Evolutionary conservation across 805 yeast species (phyloP), one percentile per base, ranked within the genome.

Genomic region (Suhomyces faveliae): DNA sequence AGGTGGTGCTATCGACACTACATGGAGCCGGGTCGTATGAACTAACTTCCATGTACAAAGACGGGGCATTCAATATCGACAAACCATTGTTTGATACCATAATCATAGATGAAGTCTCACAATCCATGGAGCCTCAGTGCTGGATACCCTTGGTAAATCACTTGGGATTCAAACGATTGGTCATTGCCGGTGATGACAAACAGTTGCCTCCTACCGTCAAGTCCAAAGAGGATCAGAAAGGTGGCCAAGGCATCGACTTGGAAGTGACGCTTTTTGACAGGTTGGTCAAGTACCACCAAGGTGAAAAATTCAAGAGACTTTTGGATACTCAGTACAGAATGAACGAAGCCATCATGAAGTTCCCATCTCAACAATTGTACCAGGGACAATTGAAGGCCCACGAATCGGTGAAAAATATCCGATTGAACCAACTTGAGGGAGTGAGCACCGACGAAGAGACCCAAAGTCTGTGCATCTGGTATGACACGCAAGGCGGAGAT

Each of bases 41-140:
- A 42, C 65, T 90, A 8, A 71, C 78, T n/a, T 73, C 79, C 3
- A 67, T 83, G 37, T 78, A 80, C 56, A 70, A 65, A 35, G 69
- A 66, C 29, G 58, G 53, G 15, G 40, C 46, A 6, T 55, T 46
- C 21, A 52, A 58, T 20, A 40, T 33, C 6, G 66, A 63, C 2
- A 62, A 64, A 22, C 69, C 73, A 3, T 60, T 83, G 10, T 89
- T 92, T 59, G 89, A 88, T 53, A 82, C 96, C 0, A 73, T 92
- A 25, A 87, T 94, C 10, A 91, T 92, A 29, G 99, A 92, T 67
- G 99, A 92, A 65, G 97, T 92, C 0, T 89, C 97, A 0, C 99
- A 92, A 64, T 78, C 97, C 9, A 67, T 92, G 46, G 97, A 92
- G 59, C 96, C 97, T 1, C 96, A 92, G 55, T 90, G 97, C 59